Evolutionary conservation across 2,329 filamentous ascomycete genomes (phyloP).

Genomic region (Aureobasidium sp.): DNA sequence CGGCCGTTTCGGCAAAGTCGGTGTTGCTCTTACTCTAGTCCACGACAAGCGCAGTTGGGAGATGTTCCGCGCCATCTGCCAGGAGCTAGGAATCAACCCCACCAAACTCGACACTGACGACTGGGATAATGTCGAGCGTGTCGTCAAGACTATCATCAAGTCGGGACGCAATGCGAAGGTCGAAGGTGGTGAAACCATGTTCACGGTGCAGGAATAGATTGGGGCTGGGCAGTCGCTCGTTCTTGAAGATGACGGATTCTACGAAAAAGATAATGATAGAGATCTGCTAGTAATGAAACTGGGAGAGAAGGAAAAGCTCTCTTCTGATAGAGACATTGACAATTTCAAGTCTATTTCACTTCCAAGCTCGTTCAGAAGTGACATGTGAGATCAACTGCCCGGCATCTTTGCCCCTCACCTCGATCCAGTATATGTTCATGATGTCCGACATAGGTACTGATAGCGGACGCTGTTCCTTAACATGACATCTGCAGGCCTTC

Average conservation of each 20-base stretch:
- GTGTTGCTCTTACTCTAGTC: constrained; percentile 91
- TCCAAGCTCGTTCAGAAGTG: background rate
- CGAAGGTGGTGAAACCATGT: background rate
- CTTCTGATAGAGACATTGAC: background rate
- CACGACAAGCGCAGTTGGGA: constrained; percentile 75
- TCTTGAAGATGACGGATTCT: background rate
- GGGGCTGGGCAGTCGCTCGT: background rate
- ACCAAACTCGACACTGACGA: constrained; percentile 75
- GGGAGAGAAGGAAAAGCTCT: background rate
- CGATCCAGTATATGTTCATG: too few species aligned
- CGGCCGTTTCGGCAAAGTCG: constrained; percentile 90
- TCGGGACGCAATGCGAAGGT: constrained; percentile 25
- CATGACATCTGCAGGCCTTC: too few species aligned
- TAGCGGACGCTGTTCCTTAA: too few species aligned
- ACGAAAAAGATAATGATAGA: background rate
- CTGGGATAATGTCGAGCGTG: constrained; percentile 82
- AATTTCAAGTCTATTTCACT: background rate
- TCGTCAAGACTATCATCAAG: constrained; percentile 75
- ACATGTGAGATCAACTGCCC: background rate
- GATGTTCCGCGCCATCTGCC: constrained; percentile 70
- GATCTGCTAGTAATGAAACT: background rate
- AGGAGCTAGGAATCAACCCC: constrained; percentile 72
- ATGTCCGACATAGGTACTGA: too few species aligned
- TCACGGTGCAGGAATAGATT: background rate
- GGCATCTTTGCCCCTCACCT: too few species aligned